phyloP scores from a whole-genome alignment of 192 early-diverging fungal species.

The Haplosporangium gracile region DNA sequence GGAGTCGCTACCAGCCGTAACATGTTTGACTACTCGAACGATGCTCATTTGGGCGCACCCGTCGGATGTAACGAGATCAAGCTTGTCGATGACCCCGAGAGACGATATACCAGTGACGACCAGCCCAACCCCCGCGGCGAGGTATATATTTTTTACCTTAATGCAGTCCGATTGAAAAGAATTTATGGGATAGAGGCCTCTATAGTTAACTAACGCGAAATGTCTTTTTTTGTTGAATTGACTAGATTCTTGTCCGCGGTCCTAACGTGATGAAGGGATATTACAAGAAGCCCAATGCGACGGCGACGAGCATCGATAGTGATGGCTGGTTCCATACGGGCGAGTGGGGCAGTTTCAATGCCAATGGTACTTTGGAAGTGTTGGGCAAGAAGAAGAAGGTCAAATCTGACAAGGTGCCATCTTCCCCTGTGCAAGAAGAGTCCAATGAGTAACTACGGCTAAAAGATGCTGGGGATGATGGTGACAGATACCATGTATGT shows the following conservation, averaged over 20 bases:
- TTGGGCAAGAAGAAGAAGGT: slow-evolving; percentile 91
- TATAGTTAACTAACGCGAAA: not conserved
- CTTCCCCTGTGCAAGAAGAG: slow-evolving; percentile 1
- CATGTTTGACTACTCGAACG: slow-evolving; percentile 45
- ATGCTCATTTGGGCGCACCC: slow-evolving; percentile 71
- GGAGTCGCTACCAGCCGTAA: slow-evolving; percentile 39
- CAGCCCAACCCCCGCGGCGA: slow-evolving; percentile 79
- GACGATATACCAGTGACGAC: slow-evolving; percentile 53
- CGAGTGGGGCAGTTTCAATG: slow-evolving; percentile 58
- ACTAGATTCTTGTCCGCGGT: slow-evolving; percentile 58
- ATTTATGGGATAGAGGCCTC: not conserved
- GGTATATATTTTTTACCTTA: slow-evolving; percentile 44
- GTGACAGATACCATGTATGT: not conserved
- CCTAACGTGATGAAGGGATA: slow-evolving; percentile 69
- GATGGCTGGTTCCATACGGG: slow-evolving; percentile 73
- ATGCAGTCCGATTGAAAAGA: not conserved
- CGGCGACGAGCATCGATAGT: slow-evolving; percentile 60
- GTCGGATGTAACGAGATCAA: slow-evolving; percentile 72
- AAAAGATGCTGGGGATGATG: not conserved
- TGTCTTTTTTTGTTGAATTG: not conserved
- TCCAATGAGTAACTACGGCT: not conserved
- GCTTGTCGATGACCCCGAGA: slow-evolving; percentile 67
- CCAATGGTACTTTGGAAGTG: slow-evolving; percentile 58
- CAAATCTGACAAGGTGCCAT: slow-evolving; percentile 12
- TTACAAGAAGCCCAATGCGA: slow-evolving; percentile 62